Evolutionary conservation across 306 rosid genomes (phyloP), one percentile per base, ranked within the genome.

Genomic region (Vigna angularis): DNA sequence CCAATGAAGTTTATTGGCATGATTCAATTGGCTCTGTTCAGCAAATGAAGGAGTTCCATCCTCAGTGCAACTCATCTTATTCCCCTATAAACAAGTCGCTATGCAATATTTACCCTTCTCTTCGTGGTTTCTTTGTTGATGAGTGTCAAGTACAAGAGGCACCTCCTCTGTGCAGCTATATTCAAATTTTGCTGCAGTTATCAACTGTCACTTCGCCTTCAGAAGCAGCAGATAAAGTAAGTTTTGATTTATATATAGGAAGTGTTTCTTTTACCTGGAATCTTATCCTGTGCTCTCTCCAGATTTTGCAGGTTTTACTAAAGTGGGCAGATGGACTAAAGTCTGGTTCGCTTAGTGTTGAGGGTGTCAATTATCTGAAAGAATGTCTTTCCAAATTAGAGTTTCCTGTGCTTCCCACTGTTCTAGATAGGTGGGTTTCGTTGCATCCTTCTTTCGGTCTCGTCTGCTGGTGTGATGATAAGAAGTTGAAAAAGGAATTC

Each of bases 351-450:
- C 71, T 92, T 73, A 81, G 86, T 78, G 57, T 77, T 48, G 97
- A 87, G 58, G 95, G 89, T 72, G 78, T 86, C 77, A 66, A 44
- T 38, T 88, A 83, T 84, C 74, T 94, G 83, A 92, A 89, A 85
- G 92, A 90, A 30, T 87, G 88, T 75, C 91, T 94, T 52, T 59
- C 63, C 53, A 88, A 77, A 79, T 61, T 81, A 62, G 91, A 94
- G 76, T 88, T 72, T 79, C 70, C 77, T 3, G 89, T 94, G 83
- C 98, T 94, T 84, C 98, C 98, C 34, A 90, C 98, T 52, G 83
- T 81, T 68, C 97, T 88, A 75, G 97, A 94, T 85, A 92, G 77
- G 85, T 94, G 98, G 98, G 97, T 88, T 62, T 94, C 98, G 17
- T 84, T 94, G 73, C 97, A 92, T 81, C 91, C 93, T 81, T 90